A percentile compares a stretch with the other conserved stretches of the same genome.
These are phyloP conservation scores for Aschersonia sp. DNA, from an alignment of 2,329 filamentous ascomycete species.

Conservation along the genomic window DNA sequence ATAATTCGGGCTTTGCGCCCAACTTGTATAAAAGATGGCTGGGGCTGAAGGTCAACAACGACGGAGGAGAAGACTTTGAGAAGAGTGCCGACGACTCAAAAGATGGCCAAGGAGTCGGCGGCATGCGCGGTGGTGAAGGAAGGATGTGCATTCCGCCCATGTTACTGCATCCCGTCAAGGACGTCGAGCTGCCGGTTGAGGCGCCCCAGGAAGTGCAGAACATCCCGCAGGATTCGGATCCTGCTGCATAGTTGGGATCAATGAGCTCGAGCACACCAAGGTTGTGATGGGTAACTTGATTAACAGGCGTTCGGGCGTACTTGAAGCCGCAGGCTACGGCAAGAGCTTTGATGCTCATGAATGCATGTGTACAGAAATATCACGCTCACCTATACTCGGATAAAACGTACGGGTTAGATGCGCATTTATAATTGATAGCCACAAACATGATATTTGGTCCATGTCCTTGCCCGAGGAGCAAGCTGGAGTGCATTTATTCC, in stretches of 20 bases:
- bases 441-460: too few species aligned
- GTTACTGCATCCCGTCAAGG: conserved; percentile 80
- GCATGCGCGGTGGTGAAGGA: conserved; percentile 56
- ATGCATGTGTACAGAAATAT: too few species aligned
- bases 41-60: conserved; percentile 65
- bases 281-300: too few species aligned
- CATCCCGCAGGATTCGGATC: conserved; percentile 26
- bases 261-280: too few species aligned
- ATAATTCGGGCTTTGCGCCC: conserved; percentile 68
- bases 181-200: conserved; percentile 51
- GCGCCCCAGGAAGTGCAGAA: conserved; percentile 33
- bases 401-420: too few species aligned
- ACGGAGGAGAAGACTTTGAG: conserved; percentile 67
- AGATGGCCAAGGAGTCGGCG: conserved; percentile 30
- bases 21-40: conserved; percentile 80
- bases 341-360: too few species aligned
- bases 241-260: conserved; percentile 15
- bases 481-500: too few species aligned
- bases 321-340: too few species aligned
- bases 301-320: too few species aligned
- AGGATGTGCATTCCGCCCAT: conserved; percentile 87
- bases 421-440: too few species aligned
- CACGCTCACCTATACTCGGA: too few species aligned
- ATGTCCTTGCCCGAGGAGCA: too few species aligned
- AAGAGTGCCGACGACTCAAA: conserved; percentile 37